Base-by-base conservation (phyloP, 2,329 filamentous ascomycete genomes). In the Ceratocystis colombiana region DNA sequence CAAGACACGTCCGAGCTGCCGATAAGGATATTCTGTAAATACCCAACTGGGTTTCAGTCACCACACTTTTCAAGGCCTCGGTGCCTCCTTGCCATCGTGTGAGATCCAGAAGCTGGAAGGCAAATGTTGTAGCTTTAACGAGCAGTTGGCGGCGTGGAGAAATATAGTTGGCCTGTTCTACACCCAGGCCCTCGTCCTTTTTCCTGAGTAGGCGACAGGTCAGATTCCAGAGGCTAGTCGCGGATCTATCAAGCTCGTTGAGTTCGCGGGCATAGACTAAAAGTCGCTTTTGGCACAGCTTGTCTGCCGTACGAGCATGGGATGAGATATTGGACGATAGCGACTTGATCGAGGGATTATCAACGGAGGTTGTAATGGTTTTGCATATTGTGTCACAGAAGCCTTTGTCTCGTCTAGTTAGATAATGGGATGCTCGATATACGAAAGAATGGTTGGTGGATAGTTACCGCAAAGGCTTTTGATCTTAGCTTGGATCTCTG, bases 11-110 rank as follows among this genome's bases (percentile, higher is more conserved):
- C 70, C 79, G 83, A 22, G 81, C 81, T 4, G 86, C 80, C 72
- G 86, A 89, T 66, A 95, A 76, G 10, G 85, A 86, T 70, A 89
- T 76, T 71, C 82, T 86, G 72, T 90, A 77, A 22, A 90, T 73
- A 66, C 88, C 82, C 37, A 84, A 79, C 71, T 68, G 80, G 77
- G 48, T 72, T 74, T 66, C 64, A 30, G 64, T 45, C n/a, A 28
- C 22, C 5, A 44, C 57, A 71, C 69, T 20, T 64, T 70, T 22
- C 72, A 70, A 59, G 71, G 70, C 25, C 68, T 71, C 59, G 17
- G 28, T 68, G 70, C 64, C 69, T 67, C 17, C 64, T 70, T 55
- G 72, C 68, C 68, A 66, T 70, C 81, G 76, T 67, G 82, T 82
- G 55, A 82, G 76, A 55, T 87, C 84, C 15, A 96, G 77, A 66